These are phyloP conservation scores for Delonix regia DNA, from an alignment of 306 rosid species.

Conservation along the genomic window DNA sequence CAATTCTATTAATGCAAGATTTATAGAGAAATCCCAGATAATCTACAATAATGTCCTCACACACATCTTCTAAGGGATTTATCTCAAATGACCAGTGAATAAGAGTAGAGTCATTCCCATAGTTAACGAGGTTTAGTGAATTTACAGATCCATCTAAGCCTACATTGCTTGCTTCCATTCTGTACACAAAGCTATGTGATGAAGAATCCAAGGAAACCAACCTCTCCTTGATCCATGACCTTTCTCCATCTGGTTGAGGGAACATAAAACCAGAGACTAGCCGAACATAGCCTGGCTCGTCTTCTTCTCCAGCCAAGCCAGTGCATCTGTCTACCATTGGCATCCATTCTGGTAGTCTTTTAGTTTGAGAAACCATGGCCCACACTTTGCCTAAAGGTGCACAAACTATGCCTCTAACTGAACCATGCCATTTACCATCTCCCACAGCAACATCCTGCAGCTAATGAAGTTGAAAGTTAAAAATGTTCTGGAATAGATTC, in stretches of 20 bases:
- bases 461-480: not conserved
- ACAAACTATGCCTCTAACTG: slow-evolving; percentile 62
- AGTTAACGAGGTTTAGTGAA: slow-evolving; percentile 60
- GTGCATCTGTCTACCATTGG: slow-evolving; percentile 81
- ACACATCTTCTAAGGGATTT: slow-evolving; percentile 53
- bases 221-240: slow-evolving; percentile 91
- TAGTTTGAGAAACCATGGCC: slow-evolving; percentile 61
- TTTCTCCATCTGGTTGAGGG: slow-evolving; percentile 76
- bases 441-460: slow-evolving; percentile 43
- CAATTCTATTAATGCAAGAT: slow-evolving; percentile 77
- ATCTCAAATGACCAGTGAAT: slow-evolving; percentile 72
- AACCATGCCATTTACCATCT: slow-evolving; percentile 71
- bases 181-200: slow-evolving; percentile 55
- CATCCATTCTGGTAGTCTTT: slow-evolving; percentile 74
- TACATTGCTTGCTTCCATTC: slow-evolving; percentile 81
- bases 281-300: slow-evolving; percentile 59
- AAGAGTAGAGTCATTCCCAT: slow-evolving; percentile 67
- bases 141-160: slow-evolving; percentile 78
- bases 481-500: not conserved
- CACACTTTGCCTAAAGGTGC: slow-evolving; percentile 69
- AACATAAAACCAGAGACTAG: slow-evolving; percentile 81
- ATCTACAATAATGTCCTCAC: slow-evolving; percentile 64
- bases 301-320: slow-evolving; percentile 63
- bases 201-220: slow-evolving; percentile 60
- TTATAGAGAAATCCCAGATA: slow-evolving; percentile 72